phyloP scores from a whole-genome alignment of 2,329 filamentous ascomycete genomes.

The Calonectria hongkongensis region DNA sequence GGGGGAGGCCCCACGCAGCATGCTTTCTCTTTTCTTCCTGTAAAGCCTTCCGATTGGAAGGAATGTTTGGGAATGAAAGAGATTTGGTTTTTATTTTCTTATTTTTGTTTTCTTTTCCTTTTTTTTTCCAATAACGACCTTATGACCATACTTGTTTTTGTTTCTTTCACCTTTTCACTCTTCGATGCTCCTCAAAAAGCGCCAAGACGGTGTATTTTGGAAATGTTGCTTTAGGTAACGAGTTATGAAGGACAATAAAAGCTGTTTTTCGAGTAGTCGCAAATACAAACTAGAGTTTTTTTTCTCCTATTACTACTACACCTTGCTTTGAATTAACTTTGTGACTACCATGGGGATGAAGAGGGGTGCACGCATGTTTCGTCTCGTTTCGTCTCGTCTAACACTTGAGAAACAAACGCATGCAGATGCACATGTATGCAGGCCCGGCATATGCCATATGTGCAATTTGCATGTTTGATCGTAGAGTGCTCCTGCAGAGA shows the following conservation, averaged over 20 bases:
- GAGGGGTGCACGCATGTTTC: not conserved
- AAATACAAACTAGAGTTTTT: constrained; percentile 45
- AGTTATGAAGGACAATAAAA: constrained; percentile 65
- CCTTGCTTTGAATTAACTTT: constrained; percentile 21
- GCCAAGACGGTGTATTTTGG: constrained; percentile 59
- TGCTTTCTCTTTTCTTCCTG: constrained; percentile 51
- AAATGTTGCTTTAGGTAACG: constrained; percentile 63
- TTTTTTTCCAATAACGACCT: constrained; percentile 57
- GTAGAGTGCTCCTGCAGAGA: not conserved
- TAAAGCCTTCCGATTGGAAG: constrained; percentile 46
- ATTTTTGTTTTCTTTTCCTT: constrained; percentile 52
- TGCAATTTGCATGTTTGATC: constrained; percentile 1
- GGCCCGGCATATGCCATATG: no score
- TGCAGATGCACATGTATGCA: not conserved
- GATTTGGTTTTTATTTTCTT: constrained; percentile 42
- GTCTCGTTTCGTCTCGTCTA: not conserved
- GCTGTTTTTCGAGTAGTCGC: constrained; percentile 53
- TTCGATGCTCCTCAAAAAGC: constrained; percentile 54
- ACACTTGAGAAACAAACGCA: not conserved
- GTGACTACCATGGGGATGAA: constrained; percentile 11
- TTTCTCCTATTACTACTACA: not conserved
- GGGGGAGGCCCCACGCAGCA: constrained; percentile 51
- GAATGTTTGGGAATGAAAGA: constrained; percentile 53
- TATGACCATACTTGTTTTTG: constrained; percentile 56
- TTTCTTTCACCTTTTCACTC: constrained; percentile 51